Percentiles rank a stretch among this genome's conserved stretches.
phyloP scores from a whole-genome alignment of 495 filamentous ascomycete genomes.

The Achaetomiella virescens region DNA sequence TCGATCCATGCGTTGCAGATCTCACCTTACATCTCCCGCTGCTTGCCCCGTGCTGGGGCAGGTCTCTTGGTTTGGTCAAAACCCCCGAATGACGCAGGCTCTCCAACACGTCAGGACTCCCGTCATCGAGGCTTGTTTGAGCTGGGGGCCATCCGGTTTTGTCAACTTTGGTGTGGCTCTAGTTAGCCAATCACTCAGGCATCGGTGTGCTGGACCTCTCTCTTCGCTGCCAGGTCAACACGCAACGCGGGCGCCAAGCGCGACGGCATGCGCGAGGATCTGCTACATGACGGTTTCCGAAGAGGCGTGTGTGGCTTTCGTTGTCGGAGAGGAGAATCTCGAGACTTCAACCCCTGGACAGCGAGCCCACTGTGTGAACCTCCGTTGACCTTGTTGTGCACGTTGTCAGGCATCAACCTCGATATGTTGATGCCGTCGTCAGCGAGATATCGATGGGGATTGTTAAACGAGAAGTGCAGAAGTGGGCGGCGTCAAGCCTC shows the following conservation, averaged over 20 bases:
- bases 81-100: neutral
- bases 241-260: neutral
- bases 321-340: neutral
- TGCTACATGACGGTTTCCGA: neutral
- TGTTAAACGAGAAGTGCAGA: no score
- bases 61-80: no score
- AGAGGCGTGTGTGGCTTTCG: neutral
- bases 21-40: neutral
- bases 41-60: neutral
- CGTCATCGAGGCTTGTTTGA: neutral
- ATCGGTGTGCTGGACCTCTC: neutral
- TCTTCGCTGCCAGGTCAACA: neutral
- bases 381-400: no score
- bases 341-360: neutral
- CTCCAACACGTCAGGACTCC: neutral
- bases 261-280: neutral
- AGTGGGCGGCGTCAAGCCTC: neutral
- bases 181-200: neutral
- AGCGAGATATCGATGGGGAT: no score
- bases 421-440: no score
- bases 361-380: no score
- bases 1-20: neutral
- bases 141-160: neutral
- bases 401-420: no score
- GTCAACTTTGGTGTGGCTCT: slow-evolving; percentile 1